Conservation (phyloP, 495 filamentous ascomycete species). For the Copromyces sp. region DNA sequence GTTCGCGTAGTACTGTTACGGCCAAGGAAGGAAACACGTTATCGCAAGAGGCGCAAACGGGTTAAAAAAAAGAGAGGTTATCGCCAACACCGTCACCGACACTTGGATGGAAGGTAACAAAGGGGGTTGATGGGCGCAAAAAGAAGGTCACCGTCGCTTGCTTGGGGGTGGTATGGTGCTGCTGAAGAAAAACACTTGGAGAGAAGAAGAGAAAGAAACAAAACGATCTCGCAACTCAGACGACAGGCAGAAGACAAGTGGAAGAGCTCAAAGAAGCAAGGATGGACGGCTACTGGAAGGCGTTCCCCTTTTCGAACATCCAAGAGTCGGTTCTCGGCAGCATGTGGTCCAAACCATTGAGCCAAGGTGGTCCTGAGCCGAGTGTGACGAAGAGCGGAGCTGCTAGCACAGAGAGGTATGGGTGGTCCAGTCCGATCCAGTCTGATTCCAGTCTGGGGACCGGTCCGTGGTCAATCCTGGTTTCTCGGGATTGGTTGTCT, state of each 20-base stretch:
- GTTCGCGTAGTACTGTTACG: not conserved
- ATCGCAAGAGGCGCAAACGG: not conserved
- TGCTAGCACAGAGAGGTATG: slow-evolving; percentile 3
- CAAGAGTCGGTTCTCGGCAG: slow-evolving; percentile 18
- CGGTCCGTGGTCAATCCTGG: not conserved
- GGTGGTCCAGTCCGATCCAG: not conserved
- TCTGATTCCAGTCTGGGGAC: not conserved
- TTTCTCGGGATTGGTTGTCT: not conserved
- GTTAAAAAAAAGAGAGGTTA: not conserved
- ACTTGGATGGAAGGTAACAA: slow-evolving; percentile 1
- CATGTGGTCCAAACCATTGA: slow-evolving; percentile 13
- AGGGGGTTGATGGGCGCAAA: not conserved
- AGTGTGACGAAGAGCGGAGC: slow-evolving; percentile 13
- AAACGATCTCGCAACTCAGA: not conserved
- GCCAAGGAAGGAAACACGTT: not conserved
- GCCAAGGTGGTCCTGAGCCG: slow-evolving; percentile 8
- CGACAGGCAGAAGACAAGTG: not conserved
- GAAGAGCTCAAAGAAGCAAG: not conserved
- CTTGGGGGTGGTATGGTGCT: not conserved
- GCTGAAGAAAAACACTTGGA: not conserved
- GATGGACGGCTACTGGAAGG: not conserved
- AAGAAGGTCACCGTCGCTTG: not conserved
- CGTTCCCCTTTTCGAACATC: slow-evolving; percentile 13
- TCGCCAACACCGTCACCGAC: slow-evolving; percentile 2
- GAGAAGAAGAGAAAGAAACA: slow-evolving; percentile 2